Conservation (phyloP, 305 asterid species). For the Solanum aculeatissimum region DNA sequence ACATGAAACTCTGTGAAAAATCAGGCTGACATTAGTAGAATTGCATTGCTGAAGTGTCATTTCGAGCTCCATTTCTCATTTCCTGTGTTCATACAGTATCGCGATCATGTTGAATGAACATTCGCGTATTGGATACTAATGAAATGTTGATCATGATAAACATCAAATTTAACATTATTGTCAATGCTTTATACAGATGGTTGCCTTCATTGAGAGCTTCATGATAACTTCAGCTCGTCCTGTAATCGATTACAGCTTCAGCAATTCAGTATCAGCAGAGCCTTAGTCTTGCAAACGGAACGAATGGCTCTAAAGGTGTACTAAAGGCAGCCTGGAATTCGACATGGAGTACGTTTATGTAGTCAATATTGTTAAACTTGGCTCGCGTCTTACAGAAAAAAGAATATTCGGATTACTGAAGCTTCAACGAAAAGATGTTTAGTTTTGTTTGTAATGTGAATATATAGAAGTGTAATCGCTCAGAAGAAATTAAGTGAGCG, state of each 20-base stretch:
- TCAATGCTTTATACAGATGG: slow-evolving; percentile 29
- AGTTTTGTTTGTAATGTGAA: neutral
- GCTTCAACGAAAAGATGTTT: neutral
- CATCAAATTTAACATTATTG: neutral
- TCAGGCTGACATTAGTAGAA: neutral
- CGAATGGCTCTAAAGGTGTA: neutral
- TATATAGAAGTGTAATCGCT: neutral
- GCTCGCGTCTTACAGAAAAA: neutral
- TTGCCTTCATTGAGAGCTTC: slow-evolving; percentile 57
- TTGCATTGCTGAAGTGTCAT: neutral
- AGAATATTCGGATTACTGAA: neutral
- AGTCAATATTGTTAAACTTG: neutral
- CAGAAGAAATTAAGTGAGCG: too few species aligned
- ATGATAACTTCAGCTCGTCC: slow-evolving; percentile 35
- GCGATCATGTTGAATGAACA: neutral
- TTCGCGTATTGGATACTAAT: neutral
- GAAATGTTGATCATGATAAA: neutral
- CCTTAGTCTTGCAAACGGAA: neutral
- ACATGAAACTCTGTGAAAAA: neutral
- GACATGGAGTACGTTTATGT: neutral
- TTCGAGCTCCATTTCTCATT: neutral
- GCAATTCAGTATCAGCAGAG: neutral
- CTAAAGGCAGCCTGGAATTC: neutral
- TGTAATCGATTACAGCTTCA: slow-evolving; percentile 7
- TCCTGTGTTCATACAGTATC: neutral